Base-by-base conservation (phyloP, 768 basidiomycete species). In the Phanerochaete sordida region DNA sequence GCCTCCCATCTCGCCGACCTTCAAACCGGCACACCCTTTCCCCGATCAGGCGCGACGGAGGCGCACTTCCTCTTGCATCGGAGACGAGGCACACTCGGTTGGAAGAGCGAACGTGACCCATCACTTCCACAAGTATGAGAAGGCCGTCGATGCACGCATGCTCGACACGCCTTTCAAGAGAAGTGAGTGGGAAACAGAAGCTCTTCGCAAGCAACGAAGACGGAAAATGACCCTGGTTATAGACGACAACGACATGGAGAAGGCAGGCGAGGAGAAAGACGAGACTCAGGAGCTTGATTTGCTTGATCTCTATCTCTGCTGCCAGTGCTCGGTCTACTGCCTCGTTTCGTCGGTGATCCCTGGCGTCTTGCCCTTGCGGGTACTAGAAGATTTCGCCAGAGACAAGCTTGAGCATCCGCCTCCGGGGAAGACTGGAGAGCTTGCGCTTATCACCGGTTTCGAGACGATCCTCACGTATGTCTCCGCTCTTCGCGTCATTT, bases 251-350 rank as follows among this genome's bases (percentile, higher is more conserved):
- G 61, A 70, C 27, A 63, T 64, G 19, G 74, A 74, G 19, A 62
- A 64, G 50, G 72, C 68, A 60, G 73, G 76, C 16, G 61, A 60
- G 37, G 59, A 57, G 26, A 62, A 71, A 21, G 64, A 66, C 28
- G 80, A 79, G 26, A 75, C 76, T 37, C 78, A 81, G 64, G 69
- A 74, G 30, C 85, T 82, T 24, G 83, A 79, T 59, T 70, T 89
- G 28, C 74, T 93, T 44, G 90, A 93, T 70, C 77, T 93, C 28
- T 93, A 89, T 67, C 76, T 92, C 47, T 94, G 92, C 70, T 93
- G 92, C 67, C 91, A 92, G 68, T 94, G 92, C 71, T 86, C 85
- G 24, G 73, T 88, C 63, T 90, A 87, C 68, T 84, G 87, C 64
- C 77, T 91, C 39, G 86, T 83, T 1, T 90, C 88, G 24, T 78